A percentile compares a stretch with the other conserved stretches of the same genome.
These are phyloP conservation scores for Onygenales sp. DNA, from an alignment of 2,329 filamentous ascomycete species.

Conservation along the genomic window DNA sequence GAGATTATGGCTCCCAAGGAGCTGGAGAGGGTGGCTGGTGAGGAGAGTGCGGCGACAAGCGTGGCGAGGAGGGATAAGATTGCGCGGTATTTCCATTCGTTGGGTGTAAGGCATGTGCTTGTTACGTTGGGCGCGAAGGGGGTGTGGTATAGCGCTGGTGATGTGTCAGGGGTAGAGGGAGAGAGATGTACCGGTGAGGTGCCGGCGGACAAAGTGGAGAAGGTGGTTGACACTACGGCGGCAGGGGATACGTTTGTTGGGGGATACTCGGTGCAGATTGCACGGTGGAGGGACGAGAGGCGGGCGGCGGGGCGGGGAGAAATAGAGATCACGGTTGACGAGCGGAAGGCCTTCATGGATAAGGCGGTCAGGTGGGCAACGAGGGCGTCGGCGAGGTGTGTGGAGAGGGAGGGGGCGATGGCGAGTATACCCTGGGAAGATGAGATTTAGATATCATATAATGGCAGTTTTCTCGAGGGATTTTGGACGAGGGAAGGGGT, in stretches of 20 bases:
- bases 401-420: constrained; percentile 38
- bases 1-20: constrained; percentile 55
- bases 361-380: constrained; percentile 35
- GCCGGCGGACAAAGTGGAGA: constrained; percentile 55
- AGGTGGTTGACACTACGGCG: constrained; percentile 85
- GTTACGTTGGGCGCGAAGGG: constrained; percentile 77
- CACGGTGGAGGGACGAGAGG: constrained; percentile 37
- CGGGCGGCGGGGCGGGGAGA: constrained; percentile 42
- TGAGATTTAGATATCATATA: constrained; percentile 21
- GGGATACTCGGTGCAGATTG: constrained; percentile 67
- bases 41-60: constrained; percentile 17
- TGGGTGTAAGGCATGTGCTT: constrained; percentile 67
- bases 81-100: constrained; percentile 51
- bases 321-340: constrained; percentile 28
- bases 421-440: constrained; percentile 40
- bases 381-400: constrained; percentile 34
- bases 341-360: constrained; percentile 35
- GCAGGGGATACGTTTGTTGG: constrained; percentile 94
- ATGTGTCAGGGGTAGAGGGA: constrained; percentile 25
- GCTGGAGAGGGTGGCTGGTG: constrained; percentile 17
- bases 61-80: constrained; percentile 46
- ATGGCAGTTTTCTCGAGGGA: neutral
- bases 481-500: too few species aligned
- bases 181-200: constrained; percentile 34
- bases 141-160: constrained; percentile 55